These are phyloP conservation scores for Colletotrichum liaoningense DNA, from an alignment of 2,329 filamentous ascomycete species.

Conservation along the genomic window DNA sequence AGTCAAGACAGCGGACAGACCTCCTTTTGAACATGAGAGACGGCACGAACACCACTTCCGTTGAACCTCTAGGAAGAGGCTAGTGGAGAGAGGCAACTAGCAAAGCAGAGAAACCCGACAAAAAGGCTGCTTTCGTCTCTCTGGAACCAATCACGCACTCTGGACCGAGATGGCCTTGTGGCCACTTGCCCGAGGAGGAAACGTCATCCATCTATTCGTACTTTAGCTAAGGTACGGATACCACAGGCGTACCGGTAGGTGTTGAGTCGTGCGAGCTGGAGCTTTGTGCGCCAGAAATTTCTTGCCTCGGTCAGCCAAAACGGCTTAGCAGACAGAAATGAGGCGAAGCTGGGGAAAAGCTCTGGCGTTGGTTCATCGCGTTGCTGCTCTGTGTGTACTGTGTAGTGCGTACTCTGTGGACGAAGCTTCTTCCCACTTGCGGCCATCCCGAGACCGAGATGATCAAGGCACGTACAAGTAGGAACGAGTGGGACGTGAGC, in stretches of 20 bases:
- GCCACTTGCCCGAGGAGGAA: slow-evolving; percentile 22
- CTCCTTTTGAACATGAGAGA: not conserved
- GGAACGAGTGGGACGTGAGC: slow-evolving; percentile 21
- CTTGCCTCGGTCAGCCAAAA: slow-evolving; percentile 20
- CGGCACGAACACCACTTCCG: slow-evolving; percentile 28
- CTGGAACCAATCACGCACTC: slow-evolving; percentile 10
- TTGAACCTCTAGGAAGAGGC: not conserved
- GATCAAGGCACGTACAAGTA: slow-evolving; percentile 10
- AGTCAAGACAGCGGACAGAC: not conserved
- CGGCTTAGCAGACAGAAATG: slow-evolving; percentile 9
- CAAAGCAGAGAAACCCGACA: not conserved
- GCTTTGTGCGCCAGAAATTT: not conserved
- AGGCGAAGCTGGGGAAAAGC: not conserved
- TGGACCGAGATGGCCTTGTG: slow-evolving; percentile 19
- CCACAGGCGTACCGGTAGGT: not conserved
- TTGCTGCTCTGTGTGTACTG: too few species aligned
- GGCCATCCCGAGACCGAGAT: slow-evolving; percentile 21
- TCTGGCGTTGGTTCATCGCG: not conserved
- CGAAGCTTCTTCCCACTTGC: slow-evolving; percentile 3
- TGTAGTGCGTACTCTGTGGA: not conserved
- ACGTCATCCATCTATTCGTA: slow-evolving; percentile 22
- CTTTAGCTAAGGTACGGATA: too few species aligned
- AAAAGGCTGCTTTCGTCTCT: not conserved
- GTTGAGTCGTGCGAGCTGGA: slow-evolving; percentile 6
- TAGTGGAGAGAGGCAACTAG: not conserved